These are phyloP conservation scores for Anacardium occidentale DNA, from an alignment of 345 rosid genomes.

Conservation along the genomic window DNA sequence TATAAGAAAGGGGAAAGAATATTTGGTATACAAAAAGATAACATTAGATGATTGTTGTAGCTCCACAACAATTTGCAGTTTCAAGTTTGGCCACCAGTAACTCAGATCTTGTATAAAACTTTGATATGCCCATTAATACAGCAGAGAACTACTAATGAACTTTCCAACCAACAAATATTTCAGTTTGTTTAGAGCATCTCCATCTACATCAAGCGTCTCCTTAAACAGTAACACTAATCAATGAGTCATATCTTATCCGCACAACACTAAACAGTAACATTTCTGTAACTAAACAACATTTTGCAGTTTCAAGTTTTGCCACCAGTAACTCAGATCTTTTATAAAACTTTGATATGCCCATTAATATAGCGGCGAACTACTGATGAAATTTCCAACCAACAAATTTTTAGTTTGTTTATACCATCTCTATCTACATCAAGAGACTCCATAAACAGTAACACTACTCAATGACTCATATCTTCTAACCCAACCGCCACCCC, in stretches of 20 bases:
- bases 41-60: neutral
- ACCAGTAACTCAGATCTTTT: neutral
- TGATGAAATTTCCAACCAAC: neutral
- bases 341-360: neutral
- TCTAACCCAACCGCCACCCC: no score
- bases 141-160: neutral
- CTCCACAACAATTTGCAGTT: neutral
- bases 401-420: neutral
- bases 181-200: neutral
- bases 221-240: neutral
- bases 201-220: neutral
- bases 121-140: neutral
- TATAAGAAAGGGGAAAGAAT: neutral
- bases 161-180: neutral
- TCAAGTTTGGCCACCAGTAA: neutral
- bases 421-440: neutral
- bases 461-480: constrained; percentile 1
- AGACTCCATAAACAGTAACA: neutral
- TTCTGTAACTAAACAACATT: no score
- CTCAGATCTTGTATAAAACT: neutral
- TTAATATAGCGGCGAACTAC: neutral
- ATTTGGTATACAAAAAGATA: neutral
- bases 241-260: neutral
- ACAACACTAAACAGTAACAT: no score
- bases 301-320: neutral